Percentiles rank a stretch among this genome's conserved stretches.
These are phyloP conservation scores for Trichoderma semiorbis DNA, from an alignment of 2,329 filamentous ascomycete species.

Conservation along the genomic window DNA sequence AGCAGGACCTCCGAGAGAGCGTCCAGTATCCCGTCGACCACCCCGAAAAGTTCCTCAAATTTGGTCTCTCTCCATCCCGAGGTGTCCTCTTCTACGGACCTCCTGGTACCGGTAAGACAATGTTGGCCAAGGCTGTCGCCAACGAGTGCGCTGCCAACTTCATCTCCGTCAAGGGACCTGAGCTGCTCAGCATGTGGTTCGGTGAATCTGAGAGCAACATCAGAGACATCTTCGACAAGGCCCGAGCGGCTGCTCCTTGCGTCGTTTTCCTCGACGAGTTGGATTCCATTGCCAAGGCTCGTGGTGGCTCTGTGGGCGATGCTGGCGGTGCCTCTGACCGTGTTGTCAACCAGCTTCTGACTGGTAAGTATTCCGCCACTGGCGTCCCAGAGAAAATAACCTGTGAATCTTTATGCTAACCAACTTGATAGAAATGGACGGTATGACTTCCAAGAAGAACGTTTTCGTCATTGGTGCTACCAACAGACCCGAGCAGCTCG, in stretches of 20 bases:
- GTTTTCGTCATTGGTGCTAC: constrained; percentile 99
- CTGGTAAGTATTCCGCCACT: constrained; percentile 56
- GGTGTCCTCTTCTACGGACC: constrained; percentile 99
- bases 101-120: constrained; percentile 99
- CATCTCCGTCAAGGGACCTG: constrained; percentile 98
- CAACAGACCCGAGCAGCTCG: constrained; percentile 97
- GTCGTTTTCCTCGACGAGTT: constrained; percentile 98
- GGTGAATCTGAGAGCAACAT: constrained; percentile 99
- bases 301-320: constrained; percentile 93
- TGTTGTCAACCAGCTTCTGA: constrained; percentile 99
- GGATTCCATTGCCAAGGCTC: constrained; percentile 98
- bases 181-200: constrained; percentile 99
- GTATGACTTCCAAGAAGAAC: constrained; percentile 99
- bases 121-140: constrained; percentile 98
- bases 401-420: constrained; percentile 38
- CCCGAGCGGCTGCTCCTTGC: constrained; percentile 93
- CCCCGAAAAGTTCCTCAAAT: constrained; percentile 99
- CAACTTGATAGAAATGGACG: constrained; percentile 76
- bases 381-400: background rate
- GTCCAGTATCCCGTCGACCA: constrained; percentile 99
- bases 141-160: constrained; percentile 99
- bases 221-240: constrained; percentile 99
- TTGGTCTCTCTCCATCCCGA: constrained; percentile 93
- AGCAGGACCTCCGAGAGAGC: constrained; percentile 98
- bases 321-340: constrained; percentile 97